Conservation (phyloP, 345 rosid species). For the Hibiscus tridactylites region DNA sequence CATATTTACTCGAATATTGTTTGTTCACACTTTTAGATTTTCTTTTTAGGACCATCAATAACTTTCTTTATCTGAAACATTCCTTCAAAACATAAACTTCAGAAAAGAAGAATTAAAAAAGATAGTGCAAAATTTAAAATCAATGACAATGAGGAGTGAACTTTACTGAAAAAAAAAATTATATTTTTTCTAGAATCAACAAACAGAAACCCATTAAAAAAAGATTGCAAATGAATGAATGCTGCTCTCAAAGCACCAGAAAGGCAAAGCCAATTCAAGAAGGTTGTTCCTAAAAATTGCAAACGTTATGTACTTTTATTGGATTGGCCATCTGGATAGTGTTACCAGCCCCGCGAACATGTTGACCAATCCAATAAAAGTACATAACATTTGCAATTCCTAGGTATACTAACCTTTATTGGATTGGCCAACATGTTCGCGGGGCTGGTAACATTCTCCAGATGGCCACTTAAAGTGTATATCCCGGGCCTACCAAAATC, state of each 20-base stretch:
- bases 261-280: too few relatives aligned
- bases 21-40: slow-evolving; percentile 35
- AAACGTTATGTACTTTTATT: slow-evolving; percentile 6
- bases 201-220: not conserved
- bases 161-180: too few relatives aligned
- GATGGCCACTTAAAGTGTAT: slow-evolving; percentile 36
- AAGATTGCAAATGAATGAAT: too few relatives aligned
- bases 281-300: too few relatives aligned
- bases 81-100: not conserved
- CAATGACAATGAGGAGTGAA: too few relatives aligned
- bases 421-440: slow-evolving; percentile 34
- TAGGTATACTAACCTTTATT: slow-evolving; percentile 22
- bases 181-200: not conserved
- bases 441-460: slow-evolving; percentile 30
- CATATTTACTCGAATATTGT: slow-evolving; percentile 16
- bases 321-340: too few relatives aligned
- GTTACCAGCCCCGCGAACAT: too few relatives aligned
- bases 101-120: not conserved
- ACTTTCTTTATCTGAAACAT: slow-evolving; percentile 9
- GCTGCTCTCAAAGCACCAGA: not conserved
- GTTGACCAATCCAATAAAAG: not conserved
- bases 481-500: slow-evolving; percentile 35
- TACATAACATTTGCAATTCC: not conserved
- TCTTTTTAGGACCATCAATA: slow-evolving; percentile 56
- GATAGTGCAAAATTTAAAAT: too few relatives aligned